Percentiles rank a stretch among this genome's conserved stretches.
These are phyloP conservation scores for Brasenia schreberi DNA, from an alignment of 164 flowering plant species.

Conservation along the genomic window DNA sequence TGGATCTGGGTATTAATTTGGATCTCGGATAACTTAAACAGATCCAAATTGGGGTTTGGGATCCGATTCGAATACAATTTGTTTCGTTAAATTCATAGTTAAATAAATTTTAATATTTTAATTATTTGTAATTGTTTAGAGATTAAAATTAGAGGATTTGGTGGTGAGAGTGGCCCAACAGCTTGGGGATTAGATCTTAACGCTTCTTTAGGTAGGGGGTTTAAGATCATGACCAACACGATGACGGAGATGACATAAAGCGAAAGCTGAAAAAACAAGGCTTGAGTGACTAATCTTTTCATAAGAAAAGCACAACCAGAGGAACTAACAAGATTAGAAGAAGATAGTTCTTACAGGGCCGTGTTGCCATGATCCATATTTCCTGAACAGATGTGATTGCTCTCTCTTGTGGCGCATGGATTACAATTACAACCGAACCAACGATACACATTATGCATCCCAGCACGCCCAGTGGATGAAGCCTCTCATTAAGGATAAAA, in stretches of 20 bases:
- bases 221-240: constrained; percentile 52
- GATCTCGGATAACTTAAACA: too few species aligned
- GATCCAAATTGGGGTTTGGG: too few species aligned
- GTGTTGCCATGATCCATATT: constrained; percentile 79
- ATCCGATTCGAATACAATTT: too few species aligned
- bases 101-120: too few species aligned
- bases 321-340: constrained; percentile 8
- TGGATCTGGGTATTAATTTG: too few species aligned
- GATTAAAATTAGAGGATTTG: too few species aligned
- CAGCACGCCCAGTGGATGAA: constrained; percentile 50
- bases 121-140: too few species aligned
- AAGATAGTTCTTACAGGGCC: constrained; percentile 32
- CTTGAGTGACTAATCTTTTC: background rate
- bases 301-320: background rate
- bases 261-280: constrained; percentile 41
- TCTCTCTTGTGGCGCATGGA: constrained; percentile 82
- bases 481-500: constrained; percentile 60
- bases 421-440: constrained; percentile 66
- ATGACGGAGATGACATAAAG: constrained; percentile 58
- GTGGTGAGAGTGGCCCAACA: too few species aligned
- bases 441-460: constrained; percentile 82
- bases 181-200: too few species aligned
- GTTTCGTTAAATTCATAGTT: too few species aligned
- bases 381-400: constrained; percentile 60
- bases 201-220: too few species aligned